phyloP scores from a whole-genome alignment of 768 basidiomycete genomes.

The Naganishia onofrii region DNA sequence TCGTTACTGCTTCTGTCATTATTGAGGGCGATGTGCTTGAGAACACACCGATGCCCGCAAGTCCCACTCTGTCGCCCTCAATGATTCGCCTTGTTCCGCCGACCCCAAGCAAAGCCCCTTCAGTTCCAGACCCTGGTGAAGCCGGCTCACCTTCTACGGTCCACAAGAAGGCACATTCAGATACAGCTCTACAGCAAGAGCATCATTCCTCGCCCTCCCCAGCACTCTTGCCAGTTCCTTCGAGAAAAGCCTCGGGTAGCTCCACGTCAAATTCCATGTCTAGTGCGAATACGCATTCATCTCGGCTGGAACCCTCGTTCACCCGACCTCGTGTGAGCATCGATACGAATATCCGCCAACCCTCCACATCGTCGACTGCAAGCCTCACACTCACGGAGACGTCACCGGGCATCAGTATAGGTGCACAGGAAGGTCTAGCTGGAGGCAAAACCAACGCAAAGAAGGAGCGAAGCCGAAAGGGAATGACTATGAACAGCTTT shows the following conservation, averaged over 20 bases:
- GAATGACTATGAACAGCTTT: conserved; percentile 74
- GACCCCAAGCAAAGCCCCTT: background rate
- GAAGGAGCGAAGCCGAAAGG: conserved; percentile 49
- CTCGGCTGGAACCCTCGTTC: background rate
- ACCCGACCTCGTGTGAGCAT: background rate
- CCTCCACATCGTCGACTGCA: conserved; percentile 21
- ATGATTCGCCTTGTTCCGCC: conserved; percentile 17
- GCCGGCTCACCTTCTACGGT: background rate
- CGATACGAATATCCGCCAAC: background rate
- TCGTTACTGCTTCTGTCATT: background rate
- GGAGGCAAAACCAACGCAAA: background rate
- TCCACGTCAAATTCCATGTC: background rate
- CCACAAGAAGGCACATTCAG: background rate
- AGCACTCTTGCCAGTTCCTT: conserved; percentile 11
- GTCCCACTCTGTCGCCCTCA: conserved; percentile 8
- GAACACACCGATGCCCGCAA: background rate
- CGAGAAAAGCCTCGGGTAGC: conserved; percentile 10
- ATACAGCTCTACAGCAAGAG: background rate
- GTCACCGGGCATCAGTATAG: background rate
- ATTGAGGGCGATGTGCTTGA: background rate
- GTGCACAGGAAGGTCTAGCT: conserved; percentile 23
- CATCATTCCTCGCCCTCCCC: background rate
- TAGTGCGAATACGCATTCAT: background rate
- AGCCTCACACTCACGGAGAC: background rate
- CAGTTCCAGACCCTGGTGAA: background rate